Base-by-base conservation (phyloP, 2,329 filamentous ascomycete species). In the Fonsecaea monophora region DNA sequence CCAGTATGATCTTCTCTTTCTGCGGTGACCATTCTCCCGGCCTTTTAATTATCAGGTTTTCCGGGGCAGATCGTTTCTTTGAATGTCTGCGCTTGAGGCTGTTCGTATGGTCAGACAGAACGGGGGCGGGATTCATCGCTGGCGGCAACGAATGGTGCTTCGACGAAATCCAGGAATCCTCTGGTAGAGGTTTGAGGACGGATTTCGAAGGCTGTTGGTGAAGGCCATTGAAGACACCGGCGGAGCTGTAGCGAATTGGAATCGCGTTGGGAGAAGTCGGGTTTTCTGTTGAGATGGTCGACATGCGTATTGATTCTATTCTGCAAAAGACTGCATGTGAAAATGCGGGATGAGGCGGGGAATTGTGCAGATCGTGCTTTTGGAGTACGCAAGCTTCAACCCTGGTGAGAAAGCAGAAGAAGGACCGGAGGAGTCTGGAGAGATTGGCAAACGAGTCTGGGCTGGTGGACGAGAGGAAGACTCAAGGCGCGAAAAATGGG, bases 171-270 rank as follows among this genome's bases (percentile, higher is more conserved):
- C 86, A 89, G 79, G 88, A 83, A 63, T 82, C 82, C 75, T 91
- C 89, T 25, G 86, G 78, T 30, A 90, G 82, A 40, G 86, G 82
- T 21, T 80, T 82, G 25, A 88, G 78, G 32, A 84, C 80, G 40
- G 81, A 75, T 64, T 72, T 74, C 18, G 71, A 72, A 40, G 72
- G 61, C 73, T 73, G 73, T 62, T 74, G 66, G 34, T 66, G 62
- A 37, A 73, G 70, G 63, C 75, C 74, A 73, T 77, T 79, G 69
- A 74, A 71, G 69, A 84, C 82, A 70, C 84, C 83, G 64, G 86
- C 87, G 0, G 89, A 91, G 64, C 90, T 92, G 54, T 89, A 92
- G 69, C 91, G 86, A 2, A 89, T 88, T 21, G 91, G 90, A 63
- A 93, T 92, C 42, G 84, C 83, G 77, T 87, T 88, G 62, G 89